These are phyloP conservation scores for Camellia sinensis DNA, from an alignment of 148 eudicot species.

Conservation along the genomic window DNA sequence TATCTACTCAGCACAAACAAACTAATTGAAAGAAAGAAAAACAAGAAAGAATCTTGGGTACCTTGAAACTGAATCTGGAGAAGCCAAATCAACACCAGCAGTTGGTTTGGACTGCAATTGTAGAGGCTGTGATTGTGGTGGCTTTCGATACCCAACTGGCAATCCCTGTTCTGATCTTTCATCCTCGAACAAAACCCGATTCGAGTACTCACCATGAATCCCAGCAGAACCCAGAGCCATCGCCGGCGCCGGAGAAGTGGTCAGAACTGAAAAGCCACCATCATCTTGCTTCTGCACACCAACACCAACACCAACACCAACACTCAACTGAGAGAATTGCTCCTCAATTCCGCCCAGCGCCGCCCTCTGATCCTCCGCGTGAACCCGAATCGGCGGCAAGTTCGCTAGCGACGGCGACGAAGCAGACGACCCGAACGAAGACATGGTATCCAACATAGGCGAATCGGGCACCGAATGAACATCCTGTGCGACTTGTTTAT, in stretches of 20 bases:
- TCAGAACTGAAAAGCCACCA: slow-evolving; percentile 17
- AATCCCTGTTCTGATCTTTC: slow-evolving; percentile 23
- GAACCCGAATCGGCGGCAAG: slow-evolving; percentile 72
- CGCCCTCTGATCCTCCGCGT: slow-evolving; percentile 43
- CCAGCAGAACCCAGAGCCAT: neutral
- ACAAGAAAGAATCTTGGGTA: slow-evolving; percentile 8
- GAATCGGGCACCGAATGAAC: slow-evolving; percentile 80
- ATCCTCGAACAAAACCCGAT: slow-evolving; percentile 18
- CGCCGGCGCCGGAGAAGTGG: neutral
- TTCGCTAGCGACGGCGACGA: slow-evolving; percentile 60
- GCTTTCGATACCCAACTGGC: slow-evolving; percentile 3
- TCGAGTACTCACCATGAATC: slow-evolving; percentile 6
- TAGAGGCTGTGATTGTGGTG: slow-evolving; percentile 14
- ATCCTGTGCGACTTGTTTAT: slow-evolving; percentile 40
- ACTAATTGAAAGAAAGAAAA: neutral
- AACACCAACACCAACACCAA: neutral
- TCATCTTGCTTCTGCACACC: slow-evolving; percentile 19
- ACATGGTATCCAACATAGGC: slow-evolving; percentile 57
- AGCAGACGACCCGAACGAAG: slow-evolving; percentile 77
- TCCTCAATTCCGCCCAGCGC: slow-evolving; percentile 22
- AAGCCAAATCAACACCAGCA: slow-evolving; percentile 48
- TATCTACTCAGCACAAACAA: neutral
- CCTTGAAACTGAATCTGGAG: slow-evolving; percentile 92
- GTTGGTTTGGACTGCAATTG: slow-evolving; percentile 20
- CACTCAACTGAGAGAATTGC: slow-evolving; percentile 23